Percentiles rank a stretch among this genome's conserved stretches.
These are phyloP conservation scores for Geum urbanum DNA, from an alignment of 306 rosid species.

Conservation along the genomic window DNA sequence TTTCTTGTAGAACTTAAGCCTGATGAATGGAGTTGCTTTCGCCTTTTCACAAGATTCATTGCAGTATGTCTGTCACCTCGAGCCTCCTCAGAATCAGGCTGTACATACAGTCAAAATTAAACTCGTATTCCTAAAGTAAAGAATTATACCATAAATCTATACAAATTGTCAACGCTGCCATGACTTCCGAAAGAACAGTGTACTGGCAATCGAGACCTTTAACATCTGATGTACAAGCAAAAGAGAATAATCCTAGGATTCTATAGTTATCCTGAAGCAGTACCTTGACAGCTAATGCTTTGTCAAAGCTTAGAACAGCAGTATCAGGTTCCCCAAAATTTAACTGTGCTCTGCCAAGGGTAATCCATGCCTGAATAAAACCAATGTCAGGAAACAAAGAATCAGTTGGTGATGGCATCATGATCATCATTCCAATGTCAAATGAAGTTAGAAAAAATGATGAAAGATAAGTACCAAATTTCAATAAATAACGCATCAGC, in stretches of 20 bases:
- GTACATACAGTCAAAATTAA: slow-evolving; percentile 21
- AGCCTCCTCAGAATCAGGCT: slow-evolving; percentile 51
- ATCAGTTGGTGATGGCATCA: neutral
- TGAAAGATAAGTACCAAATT: no score
- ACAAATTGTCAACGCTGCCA: neutral
- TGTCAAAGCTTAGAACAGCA: slow-evolving; percentile 77
- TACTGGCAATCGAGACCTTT: neutral
- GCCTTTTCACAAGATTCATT: slow-evolving; percentile 54
- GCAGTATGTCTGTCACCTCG: slow-evolving; percentile 56
- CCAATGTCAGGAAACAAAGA: slow-evolving; percentile 7
- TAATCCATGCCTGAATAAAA: slow-evolving; percentile 68
- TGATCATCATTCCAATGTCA: neutral
- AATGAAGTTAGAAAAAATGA: neutral
- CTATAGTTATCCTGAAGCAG: slow-evolving; percentile 12
- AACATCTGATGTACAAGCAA: no score
- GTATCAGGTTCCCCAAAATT: slow-evolving; percentile 91
- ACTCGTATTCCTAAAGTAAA: neutral
- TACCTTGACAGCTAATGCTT: slow-evolving; percentile 77
- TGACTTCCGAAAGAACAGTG: neutral
- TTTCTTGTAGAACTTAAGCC: slow-evolving; percentile 32
- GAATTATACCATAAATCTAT: neutral
- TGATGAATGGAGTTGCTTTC: slow-evolving; percentile 68
- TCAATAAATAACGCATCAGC: neutral
- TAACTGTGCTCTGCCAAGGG: slow-evolving; percentile 92
- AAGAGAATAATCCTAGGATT: no score